Evolutionary conservation across 371 early-diverging fungal genomes (phyloP), one percentile per base, ranked within the genome.

Genomic region (Apophysomyces elegans): DNA sequence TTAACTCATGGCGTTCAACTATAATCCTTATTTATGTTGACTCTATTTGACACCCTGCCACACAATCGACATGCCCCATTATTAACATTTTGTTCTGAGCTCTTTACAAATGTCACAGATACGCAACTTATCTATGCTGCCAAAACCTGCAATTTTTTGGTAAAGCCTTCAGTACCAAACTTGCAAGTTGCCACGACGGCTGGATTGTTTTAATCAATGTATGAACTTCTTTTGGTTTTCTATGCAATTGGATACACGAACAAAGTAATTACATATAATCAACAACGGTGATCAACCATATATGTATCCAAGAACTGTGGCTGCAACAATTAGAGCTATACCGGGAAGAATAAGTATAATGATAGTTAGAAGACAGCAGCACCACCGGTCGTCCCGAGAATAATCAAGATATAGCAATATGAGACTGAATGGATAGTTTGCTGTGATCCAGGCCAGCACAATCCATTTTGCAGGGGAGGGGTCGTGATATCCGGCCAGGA

Each of bases 381-480:
- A 21, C 54, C 54, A 50, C 21, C 21, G 54, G 8, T 50, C 54
- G 21, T 50, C 54, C 0, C 54, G 54, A 26, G 54, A 50, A 50
- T 50, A 50, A 21, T 50, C 54, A 50, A 50, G 54, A 21, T 50
- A 50, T 26, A 50, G 21, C 7, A 50, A 21, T 1, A 50, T 50
- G 1, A 59, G 36, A 6, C 39, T 59, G 7, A 59, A 59, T 21
- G 59, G 59, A 37, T 41, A 41, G 43, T 37, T 59, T 38, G 41
- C 43, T n/a, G 13, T 14, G 14, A 59, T 59, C 59, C 59, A 59
- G n/a, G 59, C 59, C 8, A 59, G 12, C 3, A 59, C 59, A 18
- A 59, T 36, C 59, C 59, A 59, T 26, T 59, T 26, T 7, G 59
- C 43, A 0, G 38, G 37, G 37, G 59, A 41, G 7, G 21, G 59